These are phyloP conservation scores for Leccinum broughii DNA, from an alignment of 768 basidiomycete species.

Conservation along the genomic window DNA sequence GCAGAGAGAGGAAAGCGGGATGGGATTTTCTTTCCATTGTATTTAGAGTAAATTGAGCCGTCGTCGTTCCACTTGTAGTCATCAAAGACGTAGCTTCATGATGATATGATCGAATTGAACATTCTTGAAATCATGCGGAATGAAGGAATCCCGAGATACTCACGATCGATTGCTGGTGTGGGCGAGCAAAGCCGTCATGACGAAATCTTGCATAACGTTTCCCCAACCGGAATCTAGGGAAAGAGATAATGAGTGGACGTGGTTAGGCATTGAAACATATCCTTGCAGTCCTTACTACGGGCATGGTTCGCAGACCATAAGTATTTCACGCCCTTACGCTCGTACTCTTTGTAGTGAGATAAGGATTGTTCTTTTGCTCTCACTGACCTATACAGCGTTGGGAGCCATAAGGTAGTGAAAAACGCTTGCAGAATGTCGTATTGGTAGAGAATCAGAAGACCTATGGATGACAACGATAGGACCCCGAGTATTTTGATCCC, in stretches of 20 bases:
- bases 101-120: constrained; percentile 6
- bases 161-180: constrained; percentile 38
- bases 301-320: constrained; percentile 51
- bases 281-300: constrained; percentile 25
- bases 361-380: constrained; percentile 40
- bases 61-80: constrained; percentile 45
- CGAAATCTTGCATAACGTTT: constrained; percentile 42
- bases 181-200: constrained; percentile 38
- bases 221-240: constrained; percentile 40
- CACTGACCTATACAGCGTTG: constrained; percentile 44
- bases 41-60: constrained; percentile 37
- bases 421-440: neutral
- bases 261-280: neutral
- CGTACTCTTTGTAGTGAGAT: constrained; percentile 42
- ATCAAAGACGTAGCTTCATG: constrained; percentile 42
- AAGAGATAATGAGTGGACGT: neutral
- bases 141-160: constrained; percentile 3
- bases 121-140: neutral
- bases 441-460: constrained; percentile 13
- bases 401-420: constrained; percentile 18
- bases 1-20: constrained; percentile 43
- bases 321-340: constrained; percentile 39
- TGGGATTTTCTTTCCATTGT: constrained; percentile 37
- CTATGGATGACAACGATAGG: constrained; percentile 7
- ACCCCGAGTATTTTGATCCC: constrained; percentile 17